phyloP scores from a whole-genome alignment of 345 rosid genomes.

The Leavenworthia alabamica region DNA sequence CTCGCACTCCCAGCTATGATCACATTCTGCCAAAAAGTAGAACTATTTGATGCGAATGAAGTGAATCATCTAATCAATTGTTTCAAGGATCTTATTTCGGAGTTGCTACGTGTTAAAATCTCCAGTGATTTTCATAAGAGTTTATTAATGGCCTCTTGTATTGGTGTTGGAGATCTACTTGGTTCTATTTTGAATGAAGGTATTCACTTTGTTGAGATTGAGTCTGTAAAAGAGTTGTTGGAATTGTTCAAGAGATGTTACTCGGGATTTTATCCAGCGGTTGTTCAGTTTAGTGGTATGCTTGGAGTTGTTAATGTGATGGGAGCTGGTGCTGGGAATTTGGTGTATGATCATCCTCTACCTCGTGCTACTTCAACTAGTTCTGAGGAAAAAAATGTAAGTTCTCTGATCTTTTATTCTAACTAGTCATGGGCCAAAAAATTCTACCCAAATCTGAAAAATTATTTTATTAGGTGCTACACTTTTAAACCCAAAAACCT shows the following conservation, averaged over 20 bases:
- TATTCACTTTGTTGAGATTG: conserved; percentile 52
- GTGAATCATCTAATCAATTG: conserved; percentile 46
- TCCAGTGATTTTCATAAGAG: conserved; percentile 56
- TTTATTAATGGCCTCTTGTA: conserved; percentile 73
- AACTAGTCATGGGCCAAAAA: too few relatives aligned
- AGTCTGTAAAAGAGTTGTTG: conserved; percentile 44
- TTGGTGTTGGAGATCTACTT: conserved; percentile 74
- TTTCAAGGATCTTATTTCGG: conserved; percentile 60
- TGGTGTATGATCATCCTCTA: conserved; percentile 39
- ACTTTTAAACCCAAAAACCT: too few relatives aligned
- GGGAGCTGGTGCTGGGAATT: conserved; percentile 79
- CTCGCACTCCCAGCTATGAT: conserved; percentile 66
- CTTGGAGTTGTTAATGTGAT: conserved; percentile 77
- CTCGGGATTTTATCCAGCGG: conserved; percentile 50
- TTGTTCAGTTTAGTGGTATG: conserved; percentile 75
- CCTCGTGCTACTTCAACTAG: conserved; percentile 31
- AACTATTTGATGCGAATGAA: conserved; percentile 58
- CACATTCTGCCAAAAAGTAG: conserved; percentile 73
- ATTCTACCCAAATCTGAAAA: too few relatives aligned
- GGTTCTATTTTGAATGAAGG: conserved; percentile 69
- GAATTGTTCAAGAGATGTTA: conserved; percentile 71
- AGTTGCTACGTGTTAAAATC: conserved; percentile 50
- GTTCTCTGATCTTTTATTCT: conserved; percentile 3
- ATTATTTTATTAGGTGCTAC: too few relatives aligned
- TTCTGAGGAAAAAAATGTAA: conserved; percentile 52